phyloP scores from a whole-genome alignment of 2,329 filamentous ascomycete species.

The Nannizzia gypsea region DNA sequence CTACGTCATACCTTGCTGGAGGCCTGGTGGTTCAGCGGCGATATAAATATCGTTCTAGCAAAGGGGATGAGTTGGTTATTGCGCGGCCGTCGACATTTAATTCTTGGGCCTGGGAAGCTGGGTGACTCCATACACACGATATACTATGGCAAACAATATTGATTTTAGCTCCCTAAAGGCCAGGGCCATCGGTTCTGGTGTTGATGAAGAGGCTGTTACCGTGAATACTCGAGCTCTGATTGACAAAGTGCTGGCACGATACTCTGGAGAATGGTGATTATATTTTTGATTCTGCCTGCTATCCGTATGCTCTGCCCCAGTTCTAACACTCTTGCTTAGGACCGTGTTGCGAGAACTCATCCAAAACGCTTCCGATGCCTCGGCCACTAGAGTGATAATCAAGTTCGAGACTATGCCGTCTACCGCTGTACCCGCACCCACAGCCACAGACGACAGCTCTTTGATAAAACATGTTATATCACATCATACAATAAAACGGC shows the following conservation, averaged over 20 bases:
- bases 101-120: not conserved
- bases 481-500: constrained; percentile 71
- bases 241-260: constrained; percentile 91
- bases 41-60: not conserved
- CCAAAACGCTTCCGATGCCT: constrained; percentile 95
- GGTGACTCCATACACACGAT: not conserved
- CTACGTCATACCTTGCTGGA: not conserved
- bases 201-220: constrained; percentile 92
- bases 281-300: not conserved
- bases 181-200: constrained; percentile 71
- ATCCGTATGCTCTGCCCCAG: not conserved
- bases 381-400: constrained; percentile 77
- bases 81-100: not conserved
- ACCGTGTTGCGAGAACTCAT: constrained; percentile 78
- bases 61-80: not conserved
- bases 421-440: constrained; percentile 57
- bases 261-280: constrained; percentile 87
- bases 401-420: constrained; percentile 88
- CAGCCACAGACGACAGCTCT: constrained; percentile 54
- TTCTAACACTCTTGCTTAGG: constrained; percentile 17
- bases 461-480: constrained; percentile 70
- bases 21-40: not conserved
- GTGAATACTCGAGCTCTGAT: constrained; percentile 95
- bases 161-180: constrained; percentile 63
- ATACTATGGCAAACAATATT: constrained; percentile 38